Conservation (phyloP, 2,329 filamentous ascomycete genomes). For the Botrytis porri region DNA sequence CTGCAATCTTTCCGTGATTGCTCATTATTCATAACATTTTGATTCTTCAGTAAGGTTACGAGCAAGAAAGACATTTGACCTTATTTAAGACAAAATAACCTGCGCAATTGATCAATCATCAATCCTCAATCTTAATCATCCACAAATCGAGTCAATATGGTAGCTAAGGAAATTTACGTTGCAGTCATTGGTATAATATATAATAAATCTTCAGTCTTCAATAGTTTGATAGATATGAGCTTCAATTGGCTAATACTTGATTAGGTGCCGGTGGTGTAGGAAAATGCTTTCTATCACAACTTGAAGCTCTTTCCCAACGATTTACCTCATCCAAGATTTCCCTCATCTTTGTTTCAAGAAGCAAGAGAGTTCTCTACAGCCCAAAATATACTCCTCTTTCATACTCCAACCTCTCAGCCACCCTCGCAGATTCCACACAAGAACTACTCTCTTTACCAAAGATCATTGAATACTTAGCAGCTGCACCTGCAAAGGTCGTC, state of each 20-base stretch:
- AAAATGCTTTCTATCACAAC: conserved; percentile 83
- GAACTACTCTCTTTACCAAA: conserved; percentile 65
- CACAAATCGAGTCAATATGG: conserved; percentile 25
- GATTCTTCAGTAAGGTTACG: conserved; percentile 5
- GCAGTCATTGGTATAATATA: conserved; percentile 47
- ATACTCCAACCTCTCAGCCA: conserved; percentile 57
- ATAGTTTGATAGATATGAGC: conserved; percentile 27
- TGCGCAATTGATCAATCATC: not conserved
- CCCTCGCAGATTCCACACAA: conserved; percentile 61
- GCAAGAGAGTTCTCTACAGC: conserved; percentile 76
- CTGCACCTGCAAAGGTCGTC: conserved; percentile 73
- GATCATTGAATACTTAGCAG: conserved; percentile 73
- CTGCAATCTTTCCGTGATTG: not conserved
- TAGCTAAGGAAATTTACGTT: conserved; percentile 42
- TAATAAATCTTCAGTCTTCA: conserved; percentile 23
- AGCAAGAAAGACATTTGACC: not conserved
- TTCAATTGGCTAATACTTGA: conserved; percentile 1
- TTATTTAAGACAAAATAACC: not conserved
- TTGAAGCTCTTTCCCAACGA: conserved; percentile 64
- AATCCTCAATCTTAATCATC: not conserved
- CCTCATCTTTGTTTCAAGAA: conserved; percentile 82
- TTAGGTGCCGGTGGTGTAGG: conserved; percentile 89
- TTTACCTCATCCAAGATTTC: conserved; percentile 64
- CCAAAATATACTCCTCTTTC: conserved; percentile 67
- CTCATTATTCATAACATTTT: not conserved